Evolutionary conservation across 306 rosid genomes (phyloP).

Genomic region (Hylodesmum podocarpum): DNA sequence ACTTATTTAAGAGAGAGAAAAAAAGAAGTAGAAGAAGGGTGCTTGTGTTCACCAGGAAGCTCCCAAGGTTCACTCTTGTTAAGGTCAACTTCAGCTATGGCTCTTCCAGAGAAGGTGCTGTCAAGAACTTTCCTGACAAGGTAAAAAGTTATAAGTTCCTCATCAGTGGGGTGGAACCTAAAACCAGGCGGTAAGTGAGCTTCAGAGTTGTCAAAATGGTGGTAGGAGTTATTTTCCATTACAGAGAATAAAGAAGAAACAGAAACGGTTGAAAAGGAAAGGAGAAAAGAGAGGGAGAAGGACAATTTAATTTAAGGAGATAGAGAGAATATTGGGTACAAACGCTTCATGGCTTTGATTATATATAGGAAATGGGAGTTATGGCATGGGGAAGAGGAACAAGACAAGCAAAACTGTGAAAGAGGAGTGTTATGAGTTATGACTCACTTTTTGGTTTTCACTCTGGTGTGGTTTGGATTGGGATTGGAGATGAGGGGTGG

Average conservation of each 20-base stretch:
- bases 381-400: neutral
- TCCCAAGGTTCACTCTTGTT: slow-evolving; percentile 99
- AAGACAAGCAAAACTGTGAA: slow-evolving; percentile 25
- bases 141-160: slow-evolving; percentile 86
- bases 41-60: slow-evolving; percentile 62
- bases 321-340: neutral
- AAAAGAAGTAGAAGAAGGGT: neutral
- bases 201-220: slow-evolving; percentile 23
- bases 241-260: neutral
- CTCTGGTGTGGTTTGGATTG: neutral
- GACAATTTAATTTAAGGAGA: neutral
- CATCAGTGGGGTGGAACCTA: slow-evolving; percentile 96
- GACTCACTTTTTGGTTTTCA: neutral
- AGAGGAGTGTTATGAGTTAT: neutral
- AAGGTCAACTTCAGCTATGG: slow-evolving; percentile 94
- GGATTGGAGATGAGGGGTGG: neutral
- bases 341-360: neutral
- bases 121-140: slow-evolving; percentile 89
- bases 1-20: too few relatives aligned
- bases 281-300: neutral
- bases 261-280: neutral
- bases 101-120: slow-evolving; percentile 67
- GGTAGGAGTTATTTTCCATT: slow-evolving; percentile 38
- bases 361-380: slow-evolving; percentile 22
- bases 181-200: slow-evolving; percentile 86